These are phyloP conservation scores for Arachnopeziza araneosa DNA, from an alignment of 2,329 filamentous ascomycete species.

Conservation along the genomic window DNA sequence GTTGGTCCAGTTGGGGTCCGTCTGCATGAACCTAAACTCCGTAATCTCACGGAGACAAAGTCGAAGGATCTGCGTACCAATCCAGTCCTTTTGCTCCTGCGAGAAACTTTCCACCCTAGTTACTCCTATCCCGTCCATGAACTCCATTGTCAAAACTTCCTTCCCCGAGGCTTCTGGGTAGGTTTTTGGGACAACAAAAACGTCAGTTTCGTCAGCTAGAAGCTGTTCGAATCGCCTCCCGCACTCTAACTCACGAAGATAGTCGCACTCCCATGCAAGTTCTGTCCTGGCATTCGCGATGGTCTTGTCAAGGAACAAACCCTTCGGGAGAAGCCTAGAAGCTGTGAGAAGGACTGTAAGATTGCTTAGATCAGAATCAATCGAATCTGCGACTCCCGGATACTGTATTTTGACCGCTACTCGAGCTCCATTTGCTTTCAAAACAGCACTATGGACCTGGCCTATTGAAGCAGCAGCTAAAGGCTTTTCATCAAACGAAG, in stretches of 20 bases:
- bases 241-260: conserved; percentile 79
- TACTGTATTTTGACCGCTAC: conserved; percentile 98
- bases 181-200: conserved; percentile 76
- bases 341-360: conserved; percentile 85
- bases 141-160: conserved; percentile 88
- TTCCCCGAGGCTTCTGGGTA: conserved; percentile 74
- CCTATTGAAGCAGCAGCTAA: conserved; percentile 96
- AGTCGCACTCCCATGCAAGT: conserved; percentile 96
- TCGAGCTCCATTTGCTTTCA: conserved; percentile 66
- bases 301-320: conserved; percentile 92
- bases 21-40: conserved; percentile 98
- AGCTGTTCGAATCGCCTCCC: conserved; percentile 70
- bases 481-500: conserved; percentile 81
- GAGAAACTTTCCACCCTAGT: conserved; percentile 71
- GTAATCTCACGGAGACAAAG: conserved; percentile 89
- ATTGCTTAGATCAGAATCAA: conserved; percentile 94
- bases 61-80: conserved; percentile 87
- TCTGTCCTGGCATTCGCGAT: conserved; percentile 92
- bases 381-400: conserved; percentile 89
- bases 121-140: conserved; percentile 80
- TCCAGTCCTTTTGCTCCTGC: conserved; percentile 88
- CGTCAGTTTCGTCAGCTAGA: conserved; percentile 64
- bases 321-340: conserved; percentile 82
- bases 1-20: conserved; percentile 99
- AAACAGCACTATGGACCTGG: conserved; percentile 81